Evolutionary conservation across 2,329 filamentous ascomycete genomes (phyloP).

Genomic region (Hypoxylon sp.): DNA sequence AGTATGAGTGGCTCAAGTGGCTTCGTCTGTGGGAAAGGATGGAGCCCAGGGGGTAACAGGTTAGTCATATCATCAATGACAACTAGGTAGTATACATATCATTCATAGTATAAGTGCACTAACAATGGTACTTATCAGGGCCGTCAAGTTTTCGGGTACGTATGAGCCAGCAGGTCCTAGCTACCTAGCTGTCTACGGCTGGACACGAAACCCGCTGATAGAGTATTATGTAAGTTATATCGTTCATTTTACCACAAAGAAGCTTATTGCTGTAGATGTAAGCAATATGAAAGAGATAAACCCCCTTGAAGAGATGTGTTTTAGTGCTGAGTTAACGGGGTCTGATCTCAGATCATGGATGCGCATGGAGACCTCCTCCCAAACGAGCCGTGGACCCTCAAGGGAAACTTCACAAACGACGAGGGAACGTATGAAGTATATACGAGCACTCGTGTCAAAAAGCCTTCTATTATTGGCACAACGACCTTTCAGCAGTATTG

Average conservation of each 20-base stretch:
- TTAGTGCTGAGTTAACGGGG: too few relatives aligned
- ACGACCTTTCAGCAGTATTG: slow-evolving; percentile 64
- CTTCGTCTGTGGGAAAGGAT: slow-evolving; percentile 34
- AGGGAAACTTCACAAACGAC: slow-evolving; percentile 60
- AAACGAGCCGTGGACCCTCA: slow-evolving; percentile 55
- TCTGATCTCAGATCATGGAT: too few relatives aligned
- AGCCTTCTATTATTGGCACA: slow-evolving; percentile 63
- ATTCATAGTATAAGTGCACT: neutral
- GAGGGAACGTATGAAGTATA: slow-evolving; percentile 63
- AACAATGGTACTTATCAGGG: slow-evolving; percentile 36
- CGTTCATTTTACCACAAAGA: too few relatives aligned
- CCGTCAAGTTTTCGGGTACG: slow-evolving; percentile 49
- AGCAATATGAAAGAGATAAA: too few relatives aligned
- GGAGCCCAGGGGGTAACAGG: slow-evolving; percentile 32
- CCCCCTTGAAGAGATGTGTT: too few relatives aligned
- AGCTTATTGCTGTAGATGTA: too few relatives aligned
- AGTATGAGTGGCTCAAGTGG: slow-evolving; percentile 31
- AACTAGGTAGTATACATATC: neutral
- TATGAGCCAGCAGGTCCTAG: slow-evolving; percentile 50
- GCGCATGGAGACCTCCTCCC: slow-evolving; percentile 59
- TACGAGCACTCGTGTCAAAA: slow-evolving; percentile 57
- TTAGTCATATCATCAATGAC: neutral
- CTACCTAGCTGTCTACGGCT: slow-evolving; percentile 67
- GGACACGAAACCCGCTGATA: slow-evolving; percentile 50
- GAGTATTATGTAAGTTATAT: too few relatives aligned